Conservation (phyloP, 2,329 filamentous ascomycete genomes). For the Gnomoniopsis sp. region DNA sequence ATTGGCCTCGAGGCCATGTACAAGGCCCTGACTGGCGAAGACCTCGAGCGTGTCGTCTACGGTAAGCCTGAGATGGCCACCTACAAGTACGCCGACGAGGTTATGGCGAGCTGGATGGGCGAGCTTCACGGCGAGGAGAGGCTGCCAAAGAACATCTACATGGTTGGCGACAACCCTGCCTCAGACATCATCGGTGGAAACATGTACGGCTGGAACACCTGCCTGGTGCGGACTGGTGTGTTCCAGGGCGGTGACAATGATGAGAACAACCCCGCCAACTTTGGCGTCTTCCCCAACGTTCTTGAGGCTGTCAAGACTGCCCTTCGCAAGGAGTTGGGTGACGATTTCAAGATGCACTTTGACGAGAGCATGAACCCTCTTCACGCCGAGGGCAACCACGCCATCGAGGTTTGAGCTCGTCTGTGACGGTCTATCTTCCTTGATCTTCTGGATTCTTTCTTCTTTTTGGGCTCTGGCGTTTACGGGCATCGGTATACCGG, state of each 20-base stretch:
- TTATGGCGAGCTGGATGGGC: conserved; percentile 72
- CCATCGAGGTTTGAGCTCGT: conserved; percentile 7
- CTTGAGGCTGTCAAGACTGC: conserved; percentile 67
- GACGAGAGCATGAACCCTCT: conserved; percentile 66
- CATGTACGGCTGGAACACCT: conserved; percentile 81
- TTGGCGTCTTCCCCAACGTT: conserved; percentile 72
- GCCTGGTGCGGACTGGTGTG: conserved; percentile 72
- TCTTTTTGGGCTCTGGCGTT: not conserved
- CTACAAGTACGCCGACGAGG: conserved; percentile 76
- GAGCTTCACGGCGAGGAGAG: conserved; percentile 69
- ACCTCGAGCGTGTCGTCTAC: conserved; percentile 73
- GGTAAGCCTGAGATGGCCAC: conserved; percentile 72
- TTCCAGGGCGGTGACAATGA: conserved; percentile 76
- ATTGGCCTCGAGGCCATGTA: conserved; percentile 73
- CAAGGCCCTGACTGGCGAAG: conserved; percentile 64
- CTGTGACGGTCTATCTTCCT: not conserved
- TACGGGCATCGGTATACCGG: not conserved
- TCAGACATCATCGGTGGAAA: conserved; percentile 74
- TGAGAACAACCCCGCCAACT: conserved; percentile 71
- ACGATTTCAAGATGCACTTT: conserved; percentile 72
- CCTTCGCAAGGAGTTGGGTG: conserved; percentile 65
- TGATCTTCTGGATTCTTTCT: not conserved
- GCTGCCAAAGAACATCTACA: conserved; percentile 69
- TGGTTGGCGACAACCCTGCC: conserved; percentile 72
- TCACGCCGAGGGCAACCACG: conserved; percentile 17